Evolutionary conservation across 1,284 basidiomycete species (phyloP).

Genomic region (Afroboletus lepidellus): DNA sequence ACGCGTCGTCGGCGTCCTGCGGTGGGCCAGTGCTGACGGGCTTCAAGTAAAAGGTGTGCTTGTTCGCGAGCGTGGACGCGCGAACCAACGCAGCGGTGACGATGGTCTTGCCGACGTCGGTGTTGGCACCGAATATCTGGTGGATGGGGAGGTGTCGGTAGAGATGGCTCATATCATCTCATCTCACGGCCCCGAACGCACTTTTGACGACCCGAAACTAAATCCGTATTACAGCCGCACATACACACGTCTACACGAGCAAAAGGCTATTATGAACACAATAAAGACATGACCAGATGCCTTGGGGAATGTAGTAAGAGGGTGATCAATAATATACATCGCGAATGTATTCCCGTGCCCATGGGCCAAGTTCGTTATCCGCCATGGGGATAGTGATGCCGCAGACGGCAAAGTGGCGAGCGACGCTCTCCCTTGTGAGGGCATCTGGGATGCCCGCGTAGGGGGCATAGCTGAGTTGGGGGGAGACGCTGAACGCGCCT

Average conservation of each 20-base stretch:
- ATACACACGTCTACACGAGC: slow-evolving; percentile 1
- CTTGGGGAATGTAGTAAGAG: slow-evolving; percentile 14
- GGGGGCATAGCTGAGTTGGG: slow-evolving; percentile 28
- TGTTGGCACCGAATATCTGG: slow-evolving; percentile 90
- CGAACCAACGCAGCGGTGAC: slow-evolving; percentile 81
- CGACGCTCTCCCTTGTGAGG: slow-evolving; percentile 31
- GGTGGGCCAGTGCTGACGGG: slow-evolving; percentile 86
- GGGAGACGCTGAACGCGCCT: slow-evolving; percentile 36
- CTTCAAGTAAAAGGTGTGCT: slow-evolving; percentile 79
- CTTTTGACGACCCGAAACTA: slow-evolving; percentile 5
- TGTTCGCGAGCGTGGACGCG: slow-evolving; percentile 57
- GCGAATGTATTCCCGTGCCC: slow-evolving; percentile 39
- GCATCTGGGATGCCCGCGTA: slow-evolving; percentile 26
- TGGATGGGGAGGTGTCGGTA: slow-evolving; percentile 83
- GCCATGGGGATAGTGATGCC: slow-evolving; percentile 38
- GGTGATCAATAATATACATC: slow-evolving; percentile 28
- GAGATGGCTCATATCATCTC: slow-evolving; percentile 39
- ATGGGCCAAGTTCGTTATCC: slow-evolving; percentile 39
- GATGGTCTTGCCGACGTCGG: slow-evolving; percentile 91
- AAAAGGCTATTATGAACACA: slow-evolving; percentile 13
- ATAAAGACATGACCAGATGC: slow-evolving; percentile 30
- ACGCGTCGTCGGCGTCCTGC: slow-evolving; percentile 84
- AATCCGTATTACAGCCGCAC: slow-evolving; percentile 23
- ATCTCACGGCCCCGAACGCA: not conserved
- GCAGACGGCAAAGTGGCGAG: slow-evolving; percentile 40